Evolutionary conservation across 306 rosid genomes (phyloP), one percentile per base, ranked within the genome.

Genomic region (Citrullus mucosospermus): DNA sequence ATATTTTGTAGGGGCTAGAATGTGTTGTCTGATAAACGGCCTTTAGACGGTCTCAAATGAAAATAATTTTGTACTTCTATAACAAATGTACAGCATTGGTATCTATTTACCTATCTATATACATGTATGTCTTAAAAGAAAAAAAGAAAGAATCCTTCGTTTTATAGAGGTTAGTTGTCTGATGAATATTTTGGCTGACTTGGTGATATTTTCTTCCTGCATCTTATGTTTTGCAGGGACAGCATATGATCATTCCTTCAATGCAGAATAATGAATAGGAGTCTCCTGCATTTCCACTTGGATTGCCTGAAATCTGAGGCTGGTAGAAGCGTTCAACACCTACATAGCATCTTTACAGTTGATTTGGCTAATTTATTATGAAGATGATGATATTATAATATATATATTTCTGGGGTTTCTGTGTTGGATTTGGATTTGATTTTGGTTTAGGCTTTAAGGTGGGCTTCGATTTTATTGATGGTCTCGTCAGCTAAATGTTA

Each of bases 171-270:
- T 20, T 15, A 34, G 34, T 28, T 36, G 77, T 65, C 39, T 81
- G 44, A 41, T 65, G 30, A 39, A 39, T 73, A 38, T 11, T 55
- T 53, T 73, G 18, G 13, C 39, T 16, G 76, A 32, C 36, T 28
- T 6, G 46, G 25, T 17, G 28, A 67, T 85, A 68, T 68, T 59
- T 17, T 51, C 3, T 54, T 17, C 5, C 56, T 15, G 65, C 46
- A n/a, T 80, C 17, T 73, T 74, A 80, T 76, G 69, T 77, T 59
- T 34, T 80, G 76, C 85, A 79, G 83, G 91, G 85, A 39, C 84
- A 80, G 81, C 86, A 84, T 84, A 18, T 84, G 83, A 81, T 85
- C 68, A 78, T 80, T 81, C 85, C 77, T 78, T 80, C 89, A 68
- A 72, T 86, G 81, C 86, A 10, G 63, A 82, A 84, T 68, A 80